Percentiles rank a stretch among this genome's conserved stretches.
Evolutionary conservation across 2,329 filamentous ascomycete genomes (phyloP).

Genomic region (Aspergillus sp.): DNA sequence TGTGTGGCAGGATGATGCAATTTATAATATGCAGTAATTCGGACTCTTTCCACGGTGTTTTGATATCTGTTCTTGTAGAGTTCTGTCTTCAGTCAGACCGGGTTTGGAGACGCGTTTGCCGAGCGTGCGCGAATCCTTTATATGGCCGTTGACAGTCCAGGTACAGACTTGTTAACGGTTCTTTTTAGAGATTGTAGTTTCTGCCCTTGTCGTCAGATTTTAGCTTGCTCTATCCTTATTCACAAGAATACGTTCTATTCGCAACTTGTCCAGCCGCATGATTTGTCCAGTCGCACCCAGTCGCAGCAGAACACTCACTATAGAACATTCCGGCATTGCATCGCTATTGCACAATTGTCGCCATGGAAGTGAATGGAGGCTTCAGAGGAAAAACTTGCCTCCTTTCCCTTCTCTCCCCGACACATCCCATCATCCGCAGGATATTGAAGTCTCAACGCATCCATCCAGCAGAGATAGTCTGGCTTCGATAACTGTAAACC

Average conservation of each 20-base stretch:
- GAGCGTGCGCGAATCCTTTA: background rate
- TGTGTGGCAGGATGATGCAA: background rate
- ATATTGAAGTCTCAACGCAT: background rate
- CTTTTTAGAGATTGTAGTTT: background rate
- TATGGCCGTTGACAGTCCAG: background rate
- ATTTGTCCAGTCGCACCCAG: background rate
- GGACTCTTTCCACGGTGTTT: background rate
- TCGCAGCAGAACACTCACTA: background rate
- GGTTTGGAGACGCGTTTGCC: background rate
- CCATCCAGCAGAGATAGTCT: background rate
- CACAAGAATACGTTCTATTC: background rate
- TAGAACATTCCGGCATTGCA: background rate
- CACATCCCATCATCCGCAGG: background rate
- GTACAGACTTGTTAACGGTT: background rate
- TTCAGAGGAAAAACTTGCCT: background rate
- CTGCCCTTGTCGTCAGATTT: background rate
- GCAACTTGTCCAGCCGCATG: background rate
- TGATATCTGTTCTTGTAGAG: background rate
- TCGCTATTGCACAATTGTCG: no score
- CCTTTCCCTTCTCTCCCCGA: background rate
- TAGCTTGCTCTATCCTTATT: background rate
- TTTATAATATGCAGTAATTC: background rate
- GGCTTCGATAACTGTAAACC: background rate
- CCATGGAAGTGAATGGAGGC: background rate
- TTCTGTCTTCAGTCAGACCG: background rate